A percentile compares a stretch with the other conserved stretches of the same genome.
Conservation (phyloP, 495 filamentous ascomycete species). For the Massariosphaeria phaeospora region DNA sequence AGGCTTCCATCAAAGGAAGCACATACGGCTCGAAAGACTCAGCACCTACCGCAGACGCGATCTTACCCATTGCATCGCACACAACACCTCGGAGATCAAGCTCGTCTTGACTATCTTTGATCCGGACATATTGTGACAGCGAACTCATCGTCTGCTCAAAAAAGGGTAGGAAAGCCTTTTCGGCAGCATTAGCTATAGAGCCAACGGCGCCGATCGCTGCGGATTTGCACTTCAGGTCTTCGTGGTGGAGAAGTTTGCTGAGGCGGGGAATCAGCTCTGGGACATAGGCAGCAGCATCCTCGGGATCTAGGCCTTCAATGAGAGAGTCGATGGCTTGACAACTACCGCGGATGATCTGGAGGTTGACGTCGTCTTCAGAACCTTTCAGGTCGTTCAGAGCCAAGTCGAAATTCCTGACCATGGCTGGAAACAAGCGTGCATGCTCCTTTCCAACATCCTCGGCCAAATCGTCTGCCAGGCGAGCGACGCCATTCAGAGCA, state of each 20-base stretch:
- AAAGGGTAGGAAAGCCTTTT: constrained; percentile 79
- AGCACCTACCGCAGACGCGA: constrained; percentile 81
- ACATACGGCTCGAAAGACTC: constrained; percentile 87
- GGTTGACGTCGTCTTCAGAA: constrained; percentile 54
- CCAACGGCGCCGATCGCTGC: constrained; percentile 85
- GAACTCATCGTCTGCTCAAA: constrained; percentile 83
- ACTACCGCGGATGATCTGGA: constrained; percentile 80
- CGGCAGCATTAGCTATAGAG: constrained; percentile 77
- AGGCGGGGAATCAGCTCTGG: constrained; percentile 76
- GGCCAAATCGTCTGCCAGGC: constrained; percentile 85
- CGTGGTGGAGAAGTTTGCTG: constrained; percentile 70
- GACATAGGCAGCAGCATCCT: constrained; percentile 75
- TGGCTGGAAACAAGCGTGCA: constrained; percentile 69
- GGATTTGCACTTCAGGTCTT: constrained; percentile 84
- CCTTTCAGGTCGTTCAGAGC: constrained; percentile 52
- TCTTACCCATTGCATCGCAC: constrained; percentile 85
- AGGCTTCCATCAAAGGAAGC: constrained; percentile 77
- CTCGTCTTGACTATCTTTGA: constrained; percentile 86
- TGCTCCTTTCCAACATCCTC: constrained; percentile 83
- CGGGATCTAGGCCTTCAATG: constrained; percentile 80
- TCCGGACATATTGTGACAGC: constrained; percentile 71
- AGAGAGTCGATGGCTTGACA: constrained; percentile 90
- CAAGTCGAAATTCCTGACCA: constrained; percentile 82
- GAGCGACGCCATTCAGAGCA: constrained; percentile 76
- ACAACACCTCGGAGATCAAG: constrained; percentile 84